phyloP scores from a whole-genome alignment of 164 flowering plant species.

The Aristolochia californica region DNA sequence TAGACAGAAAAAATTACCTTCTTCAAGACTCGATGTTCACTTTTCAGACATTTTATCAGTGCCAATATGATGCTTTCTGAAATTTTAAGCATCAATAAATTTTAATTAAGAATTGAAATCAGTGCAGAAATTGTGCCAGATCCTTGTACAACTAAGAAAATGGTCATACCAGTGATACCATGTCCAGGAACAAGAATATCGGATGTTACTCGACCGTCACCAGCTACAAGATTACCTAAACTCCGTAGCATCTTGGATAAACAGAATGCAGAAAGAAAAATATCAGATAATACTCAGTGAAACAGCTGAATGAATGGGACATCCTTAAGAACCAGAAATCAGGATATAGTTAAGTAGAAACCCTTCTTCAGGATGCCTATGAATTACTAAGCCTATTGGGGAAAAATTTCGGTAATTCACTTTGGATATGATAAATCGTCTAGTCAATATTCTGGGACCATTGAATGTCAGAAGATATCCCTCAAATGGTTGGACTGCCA shows the following conservation, averaged over 20 bases:
- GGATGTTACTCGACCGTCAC: constrained; percentile 42
- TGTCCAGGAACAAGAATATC: constrained; percentile 50
- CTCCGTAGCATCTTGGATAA: constrained; percentile 60
- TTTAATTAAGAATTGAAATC: not conserved
- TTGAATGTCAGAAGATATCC: no score
- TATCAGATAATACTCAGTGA: not conserved
- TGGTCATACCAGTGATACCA: constrained; percentile 57
- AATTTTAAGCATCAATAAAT: constrained; percentile 1
- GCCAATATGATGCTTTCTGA: constrained; percentile 53
- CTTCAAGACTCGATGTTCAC: constrained; percentile 89
- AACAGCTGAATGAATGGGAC: not conserved
- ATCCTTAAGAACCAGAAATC: no score
- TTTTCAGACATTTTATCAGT: constrained; percentile 63
- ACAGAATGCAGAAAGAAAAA: not conserved
- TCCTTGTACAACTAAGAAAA: not conserved
- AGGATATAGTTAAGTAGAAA: no score
- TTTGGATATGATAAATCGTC: no score
- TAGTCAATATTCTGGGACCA: no score
- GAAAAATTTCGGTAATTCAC: no score
- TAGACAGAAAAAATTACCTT: constrained; percentile 36
- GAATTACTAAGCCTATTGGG: no score
- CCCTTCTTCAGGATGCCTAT: no score
- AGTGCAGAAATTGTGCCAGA: not conserved
- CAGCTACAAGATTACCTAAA: constrained; percentile 88
- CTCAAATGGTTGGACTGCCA: no score